These are phyloP conservation scores for Apium graveolens DNA, from an alignment of 129 eudicot species.

Conservation along the genomic window DNA sequence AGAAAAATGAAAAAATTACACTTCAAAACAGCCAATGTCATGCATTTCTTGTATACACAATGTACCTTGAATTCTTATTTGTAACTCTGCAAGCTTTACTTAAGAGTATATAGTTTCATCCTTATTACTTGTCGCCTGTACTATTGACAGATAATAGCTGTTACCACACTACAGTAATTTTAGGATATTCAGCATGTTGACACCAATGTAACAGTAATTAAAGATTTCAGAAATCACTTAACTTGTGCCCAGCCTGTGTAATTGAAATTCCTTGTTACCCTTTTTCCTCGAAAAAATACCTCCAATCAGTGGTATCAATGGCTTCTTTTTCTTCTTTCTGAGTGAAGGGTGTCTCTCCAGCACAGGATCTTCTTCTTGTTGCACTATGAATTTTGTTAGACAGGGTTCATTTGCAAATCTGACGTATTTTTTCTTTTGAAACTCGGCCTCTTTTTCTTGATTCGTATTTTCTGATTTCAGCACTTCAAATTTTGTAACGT, in stretches of 20 bases:
- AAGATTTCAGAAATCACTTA: background rate
- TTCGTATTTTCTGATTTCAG: conserved; percentile 14
- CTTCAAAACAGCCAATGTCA: background rate
- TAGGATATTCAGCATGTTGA: background rate
- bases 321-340: conserved; percentile 71
- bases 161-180: background rate
- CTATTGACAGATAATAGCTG: background rate
- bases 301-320: conserved; percentile 55
- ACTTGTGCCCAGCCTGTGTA: background rate
- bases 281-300: conserved; percentile 63
- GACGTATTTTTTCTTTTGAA: conserved; percentile 58
- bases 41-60: background rate
- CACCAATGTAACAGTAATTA: background rate
- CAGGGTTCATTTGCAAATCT: conserved; percentile 55
- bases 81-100: background rate
- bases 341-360: conserved; percentile 62
- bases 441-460: conserved; percentile 22
- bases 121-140: background rate
- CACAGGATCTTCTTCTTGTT: conserved; percentile 24
- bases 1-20: background rate
- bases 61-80: background rate
- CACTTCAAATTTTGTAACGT: conserved; percentile 22
- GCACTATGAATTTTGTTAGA: conserved; percentile 32
- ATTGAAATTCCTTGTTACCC: conserved; percentile 21
- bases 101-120: background rate